Evolutionary conservation across 768 basidiomycete species (phyloP), one percentile per base, ranked within the genome.

Genomic region (Suillus occidentalis): DNA sequence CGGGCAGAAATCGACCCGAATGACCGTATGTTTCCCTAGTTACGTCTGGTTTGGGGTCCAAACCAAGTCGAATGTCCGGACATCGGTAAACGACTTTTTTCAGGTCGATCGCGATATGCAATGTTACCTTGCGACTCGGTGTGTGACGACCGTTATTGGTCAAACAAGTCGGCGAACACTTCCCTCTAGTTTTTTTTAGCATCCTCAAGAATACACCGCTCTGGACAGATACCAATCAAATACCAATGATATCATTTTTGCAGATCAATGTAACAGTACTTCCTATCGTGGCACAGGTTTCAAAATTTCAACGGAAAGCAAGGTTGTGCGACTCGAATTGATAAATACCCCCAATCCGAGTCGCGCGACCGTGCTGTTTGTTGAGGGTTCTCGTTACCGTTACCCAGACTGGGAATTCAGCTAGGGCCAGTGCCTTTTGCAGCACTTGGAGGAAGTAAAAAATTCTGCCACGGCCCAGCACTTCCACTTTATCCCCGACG

Each of bases 1-100:
- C 6, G 6, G 9, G 25, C 28, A 53, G 16, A 53, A 53, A 53
- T 53, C 25, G 16, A 52, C 50, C 8, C 50, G 8, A 16, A 18
- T 10, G 31, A n/a, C 12, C 53, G n/a, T n/a, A 36, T 55, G 53
- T 55, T 34, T 55, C 53, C 53, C 10, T 55, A 3, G 53, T 36
- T 36, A 55, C 53, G 53, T 55, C 12, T 55, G 53, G 53, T 55
- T 55, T 55, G 53, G 53, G 53, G 20, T 36, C 6, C 53, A 55
- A 55, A 55, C 34, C 34, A 36, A 34, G 53, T 13, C 10, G 31
- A 34, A 34, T 6, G 6, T 55, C 20, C 53, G 53, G 53, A 20
- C 53, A 55, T 55, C 31, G 53, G 53, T 20, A 20, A 13, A 20
- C 14, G 14, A 50, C 25, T 52, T 53, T 25, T 50, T 20, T 18